Conservation (phyloP, 345 rosid species). For the Salix koriyanagi region DNA sequence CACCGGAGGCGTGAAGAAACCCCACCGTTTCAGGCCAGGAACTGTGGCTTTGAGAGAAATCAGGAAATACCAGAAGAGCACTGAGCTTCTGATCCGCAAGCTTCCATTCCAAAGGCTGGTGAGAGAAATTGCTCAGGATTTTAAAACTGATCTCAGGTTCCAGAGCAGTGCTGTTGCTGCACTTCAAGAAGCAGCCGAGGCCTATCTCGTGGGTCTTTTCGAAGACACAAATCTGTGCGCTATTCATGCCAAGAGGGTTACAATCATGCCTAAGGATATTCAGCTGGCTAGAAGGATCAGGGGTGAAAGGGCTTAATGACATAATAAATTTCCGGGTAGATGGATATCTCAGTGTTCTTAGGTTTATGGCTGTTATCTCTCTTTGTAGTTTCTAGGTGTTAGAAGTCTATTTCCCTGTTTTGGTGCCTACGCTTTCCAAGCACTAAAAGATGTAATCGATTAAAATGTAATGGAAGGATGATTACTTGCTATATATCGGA, state of each 20-base stretch:
- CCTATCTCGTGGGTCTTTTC: constrained; percentile 10
- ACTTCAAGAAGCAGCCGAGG: constrained; percentile 12
- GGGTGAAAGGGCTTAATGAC: constrained; percentile 10
- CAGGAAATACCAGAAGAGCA: constrained; percentile 18
- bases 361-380: background rate
- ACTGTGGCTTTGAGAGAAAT: constrained; percentile 11
- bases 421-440: background rate
- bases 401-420: background rate
- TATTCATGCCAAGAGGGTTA: constrained; percentile 17
- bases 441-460: background rate
- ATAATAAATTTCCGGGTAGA: too few species aligned
- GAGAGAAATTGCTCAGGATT: constrained; percentile 23
- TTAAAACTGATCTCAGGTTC: constrained; percentile 15
- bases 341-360: background rate
- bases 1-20: constrained; percentile 20
- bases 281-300: constrained; percentile 13
- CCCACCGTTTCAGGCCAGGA: constrained; percentile 19
- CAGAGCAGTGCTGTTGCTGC: constrained; percentile 11
- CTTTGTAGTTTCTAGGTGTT: background rate
- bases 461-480: background rate
- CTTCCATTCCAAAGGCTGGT: constrained; percentile 14
- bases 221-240: constrained; percentile 7
- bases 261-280: constrained; percentile 17
- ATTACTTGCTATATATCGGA: too few species aligned
- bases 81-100: constrained; percentile 15